Evolutionary conservation across 2,329 filamentous ascomycete genomes (phyloP), one percentile per base, ranked within the genome.

Genomic region (Exophiala phaeomuriformis): DNA sequence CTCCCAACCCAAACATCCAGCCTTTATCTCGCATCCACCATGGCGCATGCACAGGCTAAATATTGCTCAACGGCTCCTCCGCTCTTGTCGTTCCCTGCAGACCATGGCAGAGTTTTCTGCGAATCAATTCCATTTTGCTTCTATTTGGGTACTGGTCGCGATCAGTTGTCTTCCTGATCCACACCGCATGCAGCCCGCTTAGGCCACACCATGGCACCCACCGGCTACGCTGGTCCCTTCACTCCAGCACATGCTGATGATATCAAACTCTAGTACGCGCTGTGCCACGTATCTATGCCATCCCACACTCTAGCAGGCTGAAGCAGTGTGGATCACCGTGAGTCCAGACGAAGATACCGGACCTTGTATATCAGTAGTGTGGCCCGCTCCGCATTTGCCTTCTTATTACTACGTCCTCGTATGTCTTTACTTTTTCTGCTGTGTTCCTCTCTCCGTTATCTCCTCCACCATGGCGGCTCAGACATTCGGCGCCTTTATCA

Each of bases 401-500:
- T 19, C 19, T 19, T 19, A 19, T 19, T 19, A 19, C 19, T 19
- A 19, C 19, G 19, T 19, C 19, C 19, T 19, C 19, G 19, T 19
- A 19, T 19, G 19, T 19, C 19, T 19, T 19, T 19, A 19, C 19
- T 36, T 36, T n/a, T 36, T 36, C 7, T 36, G 33, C 33, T 36
- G 7, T n/a, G 29, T 29, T 43, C 2, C 19, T 43, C 7, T 49
- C 30, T 43, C 31, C 31, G 32, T 19, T 7, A n/a, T 8, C 31
- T 36, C 31, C 12, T 30, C 31, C 54, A 68, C 36, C 12, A 73
- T 73, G 69, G 61, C 69, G 41, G 59, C 69, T 8, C 65, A 56
- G 27, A 60, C 59, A 8, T 64, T 76, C 28, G 70, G 70, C 19
- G 66, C 68, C 19, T 62, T 75, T 29, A 65, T 76, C 49, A 67